Base-by-base conservation (phyloP, 2,329 filamentous ascomycete genomes). In the Ophiostoma novo-ulmi region DNA sequence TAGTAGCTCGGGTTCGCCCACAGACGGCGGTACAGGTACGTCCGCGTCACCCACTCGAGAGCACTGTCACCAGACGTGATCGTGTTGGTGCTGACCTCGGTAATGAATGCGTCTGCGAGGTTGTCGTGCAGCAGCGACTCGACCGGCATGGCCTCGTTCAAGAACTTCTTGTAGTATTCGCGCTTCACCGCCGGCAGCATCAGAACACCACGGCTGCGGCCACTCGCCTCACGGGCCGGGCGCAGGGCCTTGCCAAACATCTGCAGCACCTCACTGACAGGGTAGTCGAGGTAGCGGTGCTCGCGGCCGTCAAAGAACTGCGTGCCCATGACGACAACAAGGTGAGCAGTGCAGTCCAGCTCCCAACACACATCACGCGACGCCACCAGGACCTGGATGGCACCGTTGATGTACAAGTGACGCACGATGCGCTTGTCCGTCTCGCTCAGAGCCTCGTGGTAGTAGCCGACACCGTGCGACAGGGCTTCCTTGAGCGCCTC, bases 91-190 rank as follows among this genome's bases (percentile, higher is more conserved):
- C 93, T 97, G 76, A 98, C 93, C 80, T 99, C 95, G 0, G 94
- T 94, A 64, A 99, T 94, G 76, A 99, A 98, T 0, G 93, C 94
- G 80, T 99, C 96, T 76, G 97, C 93, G 44, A 99, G 85, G 79
- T 93, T 97, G 70, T 91, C 89, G 78, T 97, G 92, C 41, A 99
- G 85, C 78, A 97, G 93, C 74, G 93, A 97, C 81, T 99, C 95
- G 35, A 99, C 93, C 0, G 95, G 95, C 61, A 99, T 84, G 26
- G 95, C 95, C 79, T 99, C 96, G 76, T 95, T 94, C 74, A 99
- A 82, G 83, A 99, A 99, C 81, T 99, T 99, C 82, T 95, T 96
- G 86, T 98, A 99, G 81, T 97, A 99, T 73, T 97, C 94, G 52
- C 95, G 89, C 85, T 97, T 97, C 67, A 96, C 93, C 22, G 91